Conservation (phyloP, 495 filamentous ascomycete genomes). For the Wilcoxina mikolae region DNA sequence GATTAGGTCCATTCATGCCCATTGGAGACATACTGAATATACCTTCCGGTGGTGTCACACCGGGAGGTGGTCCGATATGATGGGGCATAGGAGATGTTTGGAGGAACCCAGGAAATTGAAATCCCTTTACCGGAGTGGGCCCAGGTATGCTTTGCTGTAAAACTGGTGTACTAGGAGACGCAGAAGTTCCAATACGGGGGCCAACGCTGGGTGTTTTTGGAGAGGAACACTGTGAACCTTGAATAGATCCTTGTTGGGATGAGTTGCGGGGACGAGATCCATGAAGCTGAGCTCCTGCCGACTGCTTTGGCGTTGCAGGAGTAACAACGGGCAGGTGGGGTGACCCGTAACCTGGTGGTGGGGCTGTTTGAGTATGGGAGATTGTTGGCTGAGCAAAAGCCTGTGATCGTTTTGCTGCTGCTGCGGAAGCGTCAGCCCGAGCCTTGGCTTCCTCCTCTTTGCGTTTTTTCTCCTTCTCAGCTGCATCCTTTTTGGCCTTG, state of each 20-base stretch:
- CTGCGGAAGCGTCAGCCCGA: constrained; percentile 36
- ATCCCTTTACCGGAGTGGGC: constrained; percentile 34
- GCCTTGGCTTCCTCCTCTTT: constrained; percentile 44
- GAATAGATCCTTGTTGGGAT: constrained; percentile 70
- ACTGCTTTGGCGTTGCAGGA: constrained; percentile 58
- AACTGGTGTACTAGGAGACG: constrained; percentile 46
- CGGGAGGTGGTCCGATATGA: constrained; percentile 30
- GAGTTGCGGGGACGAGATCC: constrained; percentile 54
- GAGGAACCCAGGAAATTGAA: constrained; percentile 20
- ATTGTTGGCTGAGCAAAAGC: constrained; percentile 32
- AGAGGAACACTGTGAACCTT: constrained; percentile 58
- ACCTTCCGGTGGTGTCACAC: constrained; percentile 29
- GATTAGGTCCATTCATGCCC: constrained; percentile 35
- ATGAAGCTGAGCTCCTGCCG: constrained; percentile 28
- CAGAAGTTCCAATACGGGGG: constrained; percentile 45
- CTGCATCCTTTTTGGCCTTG: constrained; percentile 44
- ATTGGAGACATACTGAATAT: constrained; percentile 31
- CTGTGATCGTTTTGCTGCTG: constrained; percentile 37
- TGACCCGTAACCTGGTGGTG: constrained; percentile 43
- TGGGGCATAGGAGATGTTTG: constrained; percentile 32
- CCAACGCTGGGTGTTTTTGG: constrained; percentile 45
- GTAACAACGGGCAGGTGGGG: constrained; percentile 66
- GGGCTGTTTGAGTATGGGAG: neutral
- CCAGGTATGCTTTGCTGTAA: constrained; percentile 44
- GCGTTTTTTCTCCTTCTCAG: constrained; percentile 52